phyloP scores from a whole-genome alignment of 75 land plant genomes.

The Sequoiadendron giganteum region DNA sequence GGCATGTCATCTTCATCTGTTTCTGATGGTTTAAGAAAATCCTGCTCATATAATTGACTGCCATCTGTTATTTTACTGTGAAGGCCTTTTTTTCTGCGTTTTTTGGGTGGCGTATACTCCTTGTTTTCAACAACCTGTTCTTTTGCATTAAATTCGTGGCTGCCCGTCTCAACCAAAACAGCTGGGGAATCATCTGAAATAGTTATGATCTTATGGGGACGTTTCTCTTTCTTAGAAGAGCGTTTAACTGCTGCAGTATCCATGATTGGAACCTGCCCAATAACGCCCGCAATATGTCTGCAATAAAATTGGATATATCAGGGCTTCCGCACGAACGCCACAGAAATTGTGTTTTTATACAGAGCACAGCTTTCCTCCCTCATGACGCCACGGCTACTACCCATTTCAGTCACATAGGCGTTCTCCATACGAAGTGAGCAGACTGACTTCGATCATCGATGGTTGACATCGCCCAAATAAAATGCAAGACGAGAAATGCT shows the following conservation, averaged over 20 bases:
- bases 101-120: neutral
- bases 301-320: too few relatives aligned
- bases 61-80: neutral
- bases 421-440: too few relatives aligned
- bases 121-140: neutral
- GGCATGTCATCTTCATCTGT: neutral
- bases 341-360: too few relatives aligned
- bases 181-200: neutral
- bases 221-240: neutral
- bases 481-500: too few relatives aligned
- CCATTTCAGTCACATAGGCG: too few relatives aligned
- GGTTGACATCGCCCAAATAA: too few relatives aligned
- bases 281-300: neutral
- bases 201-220: neutral
- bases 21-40: neutral
- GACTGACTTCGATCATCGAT: too few relatives aligned
- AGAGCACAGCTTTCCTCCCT: too few relatives aligned
- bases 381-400: too few relatives aligned
- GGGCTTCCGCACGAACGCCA: too few relatives aligned
- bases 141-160: neutral
- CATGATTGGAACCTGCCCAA: neutral
- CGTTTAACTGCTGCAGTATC: neutral
- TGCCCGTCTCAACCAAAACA: neutral
- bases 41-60: neutral
- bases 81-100: neutral